These are phyloP conservation scores for Chaetomiaceae sp. DNA, from an alignment of 2,329 filamentous ascomycete genomes.

Conservation along the genomic window DNA sequence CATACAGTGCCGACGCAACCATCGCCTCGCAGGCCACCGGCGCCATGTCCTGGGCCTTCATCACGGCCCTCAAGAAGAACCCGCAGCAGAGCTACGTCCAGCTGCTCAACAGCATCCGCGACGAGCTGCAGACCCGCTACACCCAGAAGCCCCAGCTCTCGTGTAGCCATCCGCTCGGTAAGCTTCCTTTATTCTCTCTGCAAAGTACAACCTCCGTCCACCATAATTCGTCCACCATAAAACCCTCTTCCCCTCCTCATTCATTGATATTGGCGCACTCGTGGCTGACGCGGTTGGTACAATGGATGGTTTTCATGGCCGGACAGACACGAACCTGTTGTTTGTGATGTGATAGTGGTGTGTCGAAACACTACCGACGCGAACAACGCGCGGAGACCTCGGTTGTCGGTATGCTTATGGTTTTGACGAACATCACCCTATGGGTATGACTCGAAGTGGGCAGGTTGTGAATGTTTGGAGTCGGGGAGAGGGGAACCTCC, in stretches of 20 bases:
- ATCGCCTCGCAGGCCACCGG: slow-evolving; percentile 88
- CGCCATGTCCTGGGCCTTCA: slow-evolving; percentile 98
- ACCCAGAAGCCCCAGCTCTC: slow-evolving; percentile 93
- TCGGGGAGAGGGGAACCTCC: too few species aligned
- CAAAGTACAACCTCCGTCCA: background rate
- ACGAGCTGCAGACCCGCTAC: slow-evolving; percentile 83
- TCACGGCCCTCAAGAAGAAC: slow-evolving; percentile 88
- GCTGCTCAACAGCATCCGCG: slow-evolving; percentile 90
- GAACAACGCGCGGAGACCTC: too few species aligned
- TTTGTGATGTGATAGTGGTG: slow-evolving; percentile 63
- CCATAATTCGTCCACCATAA: too few species aligned
- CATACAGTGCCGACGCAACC: slow-evolving; percentile 74
- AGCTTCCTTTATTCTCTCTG: slow-evolving; percentile 28
- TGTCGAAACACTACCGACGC: too few species aligned
- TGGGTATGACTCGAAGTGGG: too few species aligned
- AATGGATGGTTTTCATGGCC: slow-evolving; percentile 9
- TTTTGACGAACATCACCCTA: too few species aligned
- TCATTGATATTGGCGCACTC: background rate
- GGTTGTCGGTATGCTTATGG: too few species aligned
- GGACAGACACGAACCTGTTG: slow-evolving; percentile 53
- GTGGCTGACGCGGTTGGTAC: slow-evolving; percentile 9
- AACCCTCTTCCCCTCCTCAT: background rate
- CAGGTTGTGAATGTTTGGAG: too few species aligned
- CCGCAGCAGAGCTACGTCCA: slow-evolving; percentile 97
- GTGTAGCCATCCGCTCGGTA: slow-evolving; percentile 94